Evolutionary conservation across 2,329 filamentous ascomycete genomes (phyloP).

Genomic region (Arthrinium phaeospermum): DNA sequence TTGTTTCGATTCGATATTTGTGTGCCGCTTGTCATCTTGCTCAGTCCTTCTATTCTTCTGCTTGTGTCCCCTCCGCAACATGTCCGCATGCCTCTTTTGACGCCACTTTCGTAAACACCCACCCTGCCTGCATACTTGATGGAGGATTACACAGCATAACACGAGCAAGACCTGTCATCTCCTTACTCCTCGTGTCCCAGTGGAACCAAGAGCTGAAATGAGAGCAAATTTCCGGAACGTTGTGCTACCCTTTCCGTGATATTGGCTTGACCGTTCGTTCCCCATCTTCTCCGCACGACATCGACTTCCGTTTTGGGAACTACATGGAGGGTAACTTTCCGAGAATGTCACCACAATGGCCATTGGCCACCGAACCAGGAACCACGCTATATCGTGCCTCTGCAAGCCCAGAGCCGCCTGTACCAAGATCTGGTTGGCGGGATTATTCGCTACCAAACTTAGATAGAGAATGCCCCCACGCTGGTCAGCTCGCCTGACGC

Average conservation of each 20-base stretch:
- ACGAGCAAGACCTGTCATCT: not conserved
- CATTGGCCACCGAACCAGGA: not conserved
- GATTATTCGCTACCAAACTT: constrained; percentile 17
- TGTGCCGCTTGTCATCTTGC: not conserved
- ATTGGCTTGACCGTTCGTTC: not conserved
- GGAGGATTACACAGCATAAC: not conserved
- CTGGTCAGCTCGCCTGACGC: not conserved
- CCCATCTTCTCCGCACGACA: constrained; percentile 15
- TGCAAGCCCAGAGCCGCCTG: not conserved
- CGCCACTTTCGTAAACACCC: not conserved
- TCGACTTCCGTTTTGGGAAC: constrained; percentile 17
- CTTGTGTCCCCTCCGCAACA: not conserved
- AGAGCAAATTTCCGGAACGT: constrained; percentile 11
- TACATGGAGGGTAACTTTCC: constrained; percentile 18
- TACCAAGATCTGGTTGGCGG: constrained; percentile 17
- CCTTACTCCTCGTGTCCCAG: not conserved
- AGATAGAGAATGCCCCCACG: constrained; percentile 1
- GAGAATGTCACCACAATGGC: constrained; percentile 8
- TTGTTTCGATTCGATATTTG: not conserved
- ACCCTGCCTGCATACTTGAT: not conserved
- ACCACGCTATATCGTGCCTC: not conserved
- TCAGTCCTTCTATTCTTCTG: not conserved
- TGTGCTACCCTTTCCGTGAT: not conserved
- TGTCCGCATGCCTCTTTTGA: not conserved
- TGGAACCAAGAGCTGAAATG: constrained; percentile 5